Conservation (phyloP, 768 basidiomycete species). For the Saitozyma podzolica region DNA sequence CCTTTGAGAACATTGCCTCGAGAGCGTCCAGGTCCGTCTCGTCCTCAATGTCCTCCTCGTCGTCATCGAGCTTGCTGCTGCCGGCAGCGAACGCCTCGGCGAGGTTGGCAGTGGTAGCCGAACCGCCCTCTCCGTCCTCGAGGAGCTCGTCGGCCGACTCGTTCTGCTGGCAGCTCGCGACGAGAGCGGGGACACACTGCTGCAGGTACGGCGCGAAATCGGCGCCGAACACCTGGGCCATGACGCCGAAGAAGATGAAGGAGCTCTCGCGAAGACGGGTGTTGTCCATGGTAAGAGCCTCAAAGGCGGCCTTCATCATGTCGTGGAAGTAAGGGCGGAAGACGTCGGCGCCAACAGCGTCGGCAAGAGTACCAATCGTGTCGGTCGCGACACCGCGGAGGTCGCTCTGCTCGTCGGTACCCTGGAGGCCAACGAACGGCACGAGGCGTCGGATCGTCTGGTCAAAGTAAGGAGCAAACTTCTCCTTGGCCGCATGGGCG, state of each 20-base stretch:
- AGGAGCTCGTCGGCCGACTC: slow-evolving; percentile 68
- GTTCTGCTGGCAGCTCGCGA: slow-evolving; percentile 76
- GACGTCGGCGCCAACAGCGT: slow-evolving; percentile 88
- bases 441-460: slow-evolving; percentile 84
- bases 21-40: slow-evolving; percentile 65
- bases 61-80: slow-evolving; percentile 53
- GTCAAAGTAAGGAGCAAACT: slow-evolving; percentile 91
- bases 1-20: slow-evolving; percentile 66
- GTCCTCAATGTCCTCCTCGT: slow-evolving; percentile 71
- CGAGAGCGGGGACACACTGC: slow-evolving; percentile 78
- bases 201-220: slow-evolving; percentile 88
- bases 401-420: slow-evolving; percentile 88
- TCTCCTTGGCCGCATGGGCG: slow-evolving; percentile 88
- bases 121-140: slow-evolving; percentile 56
- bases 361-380: slow-evolving; percentile 96
- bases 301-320: slow-evolving; percentile 93
- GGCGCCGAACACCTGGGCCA: slow-evolving; percentile 94
- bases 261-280: slow-evolving; percentile 89
- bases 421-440: slow-evolving; percentile 76
- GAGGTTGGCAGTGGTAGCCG: slow-evolving; percentile 38
- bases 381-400: slow-evolving; percentile 97
- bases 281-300: slow-evolving; percentile 75
- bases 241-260: slow-evolving; percentile 97
- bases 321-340: slow-evolving; percentile 96
- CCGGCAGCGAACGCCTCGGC: slow-evolving; percentile 61